Percentiles rank a stretch among this genome's conserved stretches.
phyloP scores from a whole-genome alignment of 1,284 basidiomycete species.

The Anthracocystis panici-leucophaei region DNA sequence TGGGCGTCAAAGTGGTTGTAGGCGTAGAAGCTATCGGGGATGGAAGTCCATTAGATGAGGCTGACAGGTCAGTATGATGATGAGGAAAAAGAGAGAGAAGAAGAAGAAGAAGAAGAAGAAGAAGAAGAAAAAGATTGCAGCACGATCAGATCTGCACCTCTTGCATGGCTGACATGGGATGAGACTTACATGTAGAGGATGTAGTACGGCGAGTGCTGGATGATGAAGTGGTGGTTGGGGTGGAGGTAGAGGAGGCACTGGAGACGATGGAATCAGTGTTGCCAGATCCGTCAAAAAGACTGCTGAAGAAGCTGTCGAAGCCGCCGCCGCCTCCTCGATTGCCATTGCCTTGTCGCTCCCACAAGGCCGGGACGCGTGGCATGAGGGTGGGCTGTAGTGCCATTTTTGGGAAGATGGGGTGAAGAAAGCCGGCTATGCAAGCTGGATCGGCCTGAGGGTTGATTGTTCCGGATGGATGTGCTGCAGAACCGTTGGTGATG shows the following conservation, averaged over 20 bases:
- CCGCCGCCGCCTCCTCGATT: constrained; percentile 7
- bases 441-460: not conserved
- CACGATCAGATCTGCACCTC: constrained; percentile 6
- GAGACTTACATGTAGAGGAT: constrained; percentile 30
- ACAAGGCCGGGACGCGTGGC: constrained; percentile 27
- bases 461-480: not conserved
- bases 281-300: constrained; percentile 14
- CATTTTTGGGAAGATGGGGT: constrained; percentile 12
- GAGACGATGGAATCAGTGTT: constrained; percentile 32
- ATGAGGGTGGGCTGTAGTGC: constrained; percentile 29
- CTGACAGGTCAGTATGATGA: constrained; percentile 11
- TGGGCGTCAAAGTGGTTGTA: constrained; percentile 16
- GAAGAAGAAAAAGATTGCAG: not conserved
- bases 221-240: not conserved
- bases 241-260: constrained; percentile 9
- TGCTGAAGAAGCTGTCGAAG: constrained; percentile 18
- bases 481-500: not conserved
- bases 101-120: not conserved
- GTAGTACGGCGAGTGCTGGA: constrained; percentile 2
- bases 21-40: constrained; percentile 25
- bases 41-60: constrained; percentile 17
- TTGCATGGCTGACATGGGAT: not conserved
- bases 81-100: no score
- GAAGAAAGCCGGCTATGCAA: not conserved
- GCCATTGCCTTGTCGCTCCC: constrained; percentile 25